These are phyloP conservation scores for Caloboletus inedulis DNA, from an alignment of 1,284 basidiomycete genomes.

Conservation along the genomic window DNA sequence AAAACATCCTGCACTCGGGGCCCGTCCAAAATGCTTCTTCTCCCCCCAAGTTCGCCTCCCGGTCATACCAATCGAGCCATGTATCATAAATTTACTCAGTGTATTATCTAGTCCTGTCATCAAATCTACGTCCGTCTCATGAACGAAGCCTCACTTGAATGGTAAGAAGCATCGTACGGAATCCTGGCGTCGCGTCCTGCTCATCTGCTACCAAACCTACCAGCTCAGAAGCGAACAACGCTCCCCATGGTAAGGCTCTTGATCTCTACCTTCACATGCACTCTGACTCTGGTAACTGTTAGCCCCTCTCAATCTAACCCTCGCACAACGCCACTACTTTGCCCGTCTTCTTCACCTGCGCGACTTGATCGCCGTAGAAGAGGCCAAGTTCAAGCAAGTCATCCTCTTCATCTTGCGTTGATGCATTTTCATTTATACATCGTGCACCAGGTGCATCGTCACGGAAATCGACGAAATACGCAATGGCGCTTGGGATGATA, in stretches of 20 bases:
- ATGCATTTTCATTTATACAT: not conserved
- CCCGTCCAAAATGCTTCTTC: conserved; percentile 63
- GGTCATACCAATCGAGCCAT: conserved; percentile 10
- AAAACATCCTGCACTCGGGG: conserved; percentile 62
- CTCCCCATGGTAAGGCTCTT: conserved; percentile 39
- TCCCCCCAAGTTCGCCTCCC: conserved; percentile 52
- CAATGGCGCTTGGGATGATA: conserved; percentile 63
- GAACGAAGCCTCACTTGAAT: conserved; percentile 62
- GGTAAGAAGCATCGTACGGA: conserved; percentile 44
- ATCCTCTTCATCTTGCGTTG: not conserved
- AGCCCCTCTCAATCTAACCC: conserved; percentile 56
- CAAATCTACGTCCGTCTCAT: conserved; percentile 65
- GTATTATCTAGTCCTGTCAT: conserved; percentile 57
- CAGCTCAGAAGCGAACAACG: conserved; percentile 42
- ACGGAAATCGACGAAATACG: conserved; percentile 75
- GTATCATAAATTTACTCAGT: conserved; percentile 19
- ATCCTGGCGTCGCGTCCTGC: not conserved
- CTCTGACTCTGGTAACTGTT: conserved; percentile 1
- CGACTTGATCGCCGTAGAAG: conserved; percentile 65
- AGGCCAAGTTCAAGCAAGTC: conserved; percentile 72
- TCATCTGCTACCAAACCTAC: conserved; percentile 11
- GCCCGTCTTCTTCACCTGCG: conserved; percentile 69
- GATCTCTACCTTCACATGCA: not conserved
- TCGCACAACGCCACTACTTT: conserved; percentile 73
- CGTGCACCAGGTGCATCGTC: conserved; percentile 45